Base-by-base conservation (phyloP, 2,329 filamentous ascomycete species). In the Fusarium mangiferae region DNA sequence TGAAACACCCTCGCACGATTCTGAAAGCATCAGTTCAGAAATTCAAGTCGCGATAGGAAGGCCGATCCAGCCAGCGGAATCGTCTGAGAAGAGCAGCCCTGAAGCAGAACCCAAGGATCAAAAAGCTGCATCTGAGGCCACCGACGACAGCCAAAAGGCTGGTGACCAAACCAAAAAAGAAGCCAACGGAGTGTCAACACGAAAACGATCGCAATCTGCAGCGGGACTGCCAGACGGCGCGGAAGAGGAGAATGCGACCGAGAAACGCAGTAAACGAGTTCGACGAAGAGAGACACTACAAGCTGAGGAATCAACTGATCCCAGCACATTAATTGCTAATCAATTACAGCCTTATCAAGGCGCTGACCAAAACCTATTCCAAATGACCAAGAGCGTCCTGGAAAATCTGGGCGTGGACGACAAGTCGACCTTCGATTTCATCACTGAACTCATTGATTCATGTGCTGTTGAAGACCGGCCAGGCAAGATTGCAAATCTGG, bases 181-280 rank as follows among this genome's bases (percentile, higher is more conserved):
- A 28, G 78, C 80, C 10, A 84, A 74, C 76, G n/a, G 84, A 86
- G 5, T 73, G 83, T 11, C 80, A 18, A 87, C 85, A 1, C 85
- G 90, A 57, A 92, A 92, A 78, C 85, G 90, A 56, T 92, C 90
- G 5, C 90, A 92, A 68, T 92, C 90, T 17, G 82, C 83, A 36
- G 90, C 90, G 9, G 90, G 90, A 7, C 80, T 92, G 22, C 84
- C 84, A 1, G 90, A 91, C 6, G 84, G 81, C 0, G 84, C 78
- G 2, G 89, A 90, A 13, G 90, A 92, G 58, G 90, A 92, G 39
- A 86, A 84, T 30, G 84, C 83, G 5, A 85, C 88, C 17, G 87
- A 89, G 60, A 92, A 91, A 77, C 85, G 90, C 64, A 92, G 90
- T 80, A 93, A 93, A 77, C 85, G 91, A 56, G 90, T 90, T 36